Conservation (phyloP, 78 protist species). For the Dictyostelium firmibasis region DNA sequence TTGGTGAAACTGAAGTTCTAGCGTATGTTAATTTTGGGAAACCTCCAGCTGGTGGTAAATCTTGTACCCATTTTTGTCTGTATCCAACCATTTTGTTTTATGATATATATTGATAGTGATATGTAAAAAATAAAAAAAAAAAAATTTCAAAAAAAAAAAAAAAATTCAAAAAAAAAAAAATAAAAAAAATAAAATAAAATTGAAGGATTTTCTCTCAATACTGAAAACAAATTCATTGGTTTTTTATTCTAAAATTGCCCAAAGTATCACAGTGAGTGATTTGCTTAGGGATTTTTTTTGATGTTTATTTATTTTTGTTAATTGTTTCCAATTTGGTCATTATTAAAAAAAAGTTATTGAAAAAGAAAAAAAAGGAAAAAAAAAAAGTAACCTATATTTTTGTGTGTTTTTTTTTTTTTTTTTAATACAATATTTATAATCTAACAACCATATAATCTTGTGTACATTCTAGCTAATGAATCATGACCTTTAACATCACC, state of each 20-base stretch:
- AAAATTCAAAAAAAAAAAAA: not conserved
- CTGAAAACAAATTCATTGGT: too few relatives aligned
- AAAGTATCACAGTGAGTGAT: too few relatives aligned
- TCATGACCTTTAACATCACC: constrained; percentile 87
- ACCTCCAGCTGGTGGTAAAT: constrained; percentile 75
- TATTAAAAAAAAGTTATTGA: too few relatives aligned
- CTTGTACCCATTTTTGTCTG: constrained; percentile 64
- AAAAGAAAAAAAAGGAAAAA: not conserved
- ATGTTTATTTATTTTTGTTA: too few relatives aligned
- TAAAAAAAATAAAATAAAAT: not conserved
- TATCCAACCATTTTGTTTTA: not conserved
- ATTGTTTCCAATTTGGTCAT: too few relatives aligned
- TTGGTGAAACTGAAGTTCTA: constrained; percentile 39
- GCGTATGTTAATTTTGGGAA: constrained; percentile 20
- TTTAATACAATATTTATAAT: not conserved
- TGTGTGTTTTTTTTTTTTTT: not conserved
- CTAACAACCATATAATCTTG: constrained; percentile 62
- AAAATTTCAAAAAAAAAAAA: not conserved
- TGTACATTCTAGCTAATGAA: constrained; percentile 86
- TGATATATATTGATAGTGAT: not conserved
- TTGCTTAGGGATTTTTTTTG: too few relatives aligned
- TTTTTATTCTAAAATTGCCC: too few relatives aligned
- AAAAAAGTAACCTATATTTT: not conserved
- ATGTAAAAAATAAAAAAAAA: too few relatives aligned
- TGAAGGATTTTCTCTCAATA: too few relatives aligned